These are phyloP conservation scores for Astragalus glycyphyllos DNA, from an alignment of 306 rosid species.

Conservation along the genomic window DNA sequence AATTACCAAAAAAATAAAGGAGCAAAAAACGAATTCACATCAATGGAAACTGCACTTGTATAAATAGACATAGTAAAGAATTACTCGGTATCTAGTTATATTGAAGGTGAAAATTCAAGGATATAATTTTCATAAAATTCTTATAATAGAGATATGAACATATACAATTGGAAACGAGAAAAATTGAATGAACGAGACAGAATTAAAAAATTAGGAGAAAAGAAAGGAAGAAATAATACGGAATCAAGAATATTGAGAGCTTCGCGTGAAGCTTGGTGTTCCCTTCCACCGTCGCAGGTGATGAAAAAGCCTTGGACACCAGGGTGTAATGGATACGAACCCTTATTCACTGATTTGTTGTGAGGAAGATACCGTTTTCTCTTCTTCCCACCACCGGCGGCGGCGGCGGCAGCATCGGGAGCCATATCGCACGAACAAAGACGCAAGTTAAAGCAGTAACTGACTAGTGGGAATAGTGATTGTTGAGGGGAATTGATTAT, in stretches of 20 bases:
- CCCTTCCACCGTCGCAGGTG: conserved; percentile 97
- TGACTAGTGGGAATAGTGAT: background rate
- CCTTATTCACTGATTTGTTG: conserved; percentile 85
- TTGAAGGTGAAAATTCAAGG: background rate
- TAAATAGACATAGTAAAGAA: background rate
- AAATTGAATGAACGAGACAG: background rate
- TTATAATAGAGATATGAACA: background rate
- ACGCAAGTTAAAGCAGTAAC: background rate
- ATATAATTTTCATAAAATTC: background rate
- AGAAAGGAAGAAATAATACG: conserved; percentile 45
- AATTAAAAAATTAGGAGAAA: background rate
- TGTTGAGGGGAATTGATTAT: background rate
- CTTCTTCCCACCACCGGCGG: conserved; percentile 56
- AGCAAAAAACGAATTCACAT: background rate
- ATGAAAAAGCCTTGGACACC: conserved; percentile 93
- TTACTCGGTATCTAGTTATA: background rate
- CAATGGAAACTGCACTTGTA: background rate
- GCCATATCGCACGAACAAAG: conserved; percentile 50
- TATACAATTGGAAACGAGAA: background rate
- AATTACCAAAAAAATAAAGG: background rate
- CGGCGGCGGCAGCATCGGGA: conserved; percentile 37
- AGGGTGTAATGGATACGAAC: conserved; percentile 80
- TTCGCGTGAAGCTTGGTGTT: conserved; percentile 86
- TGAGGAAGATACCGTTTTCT: conserved; percentile 85
- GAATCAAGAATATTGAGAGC: conserved; percentile 90